Percentiles rank a stretch among this genome's conserved stretches.
Evolutionary conservation across 2,329 filamentous ascomycete genomes (phyloP).

Genomic region (Trichoderma lentiforme): DNA sequence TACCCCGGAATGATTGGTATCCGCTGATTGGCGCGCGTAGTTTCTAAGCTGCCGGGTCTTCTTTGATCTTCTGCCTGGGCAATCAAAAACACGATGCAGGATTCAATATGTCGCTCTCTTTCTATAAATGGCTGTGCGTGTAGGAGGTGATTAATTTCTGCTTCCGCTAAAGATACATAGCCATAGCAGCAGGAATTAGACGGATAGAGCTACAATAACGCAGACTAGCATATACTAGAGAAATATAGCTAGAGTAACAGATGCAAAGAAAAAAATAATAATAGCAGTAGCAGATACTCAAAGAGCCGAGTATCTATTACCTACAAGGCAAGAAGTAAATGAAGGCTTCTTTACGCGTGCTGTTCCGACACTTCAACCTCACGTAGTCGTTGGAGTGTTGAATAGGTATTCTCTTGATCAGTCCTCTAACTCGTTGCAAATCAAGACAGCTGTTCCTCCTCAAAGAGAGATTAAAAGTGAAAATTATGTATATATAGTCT

Average conservation of each 20-base stretch:
- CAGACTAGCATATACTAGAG: background rate
- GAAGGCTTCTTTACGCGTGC: background rate
- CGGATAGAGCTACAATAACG: background rate
- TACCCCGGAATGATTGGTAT: background rate
- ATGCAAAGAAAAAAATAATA: no score
- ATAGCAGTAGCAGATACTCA: background rate
- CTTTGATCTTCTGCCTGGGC: background rate
- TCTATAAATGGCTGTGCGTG: background rate
- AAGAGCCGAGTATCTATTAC: background rate
- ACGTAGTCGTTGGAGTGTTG: background rate
- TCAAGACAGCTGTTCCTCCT: background rate
- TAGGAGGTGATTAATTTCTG: background rate
- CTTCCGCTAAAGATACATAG: background rate
- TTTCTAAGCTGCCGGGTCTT: background rate
- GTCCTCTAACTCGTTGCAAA: background rate
- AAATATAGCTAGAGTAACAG: no score
- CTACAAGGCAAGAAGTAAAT: background rate
- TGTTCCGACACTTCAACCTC: background rate
- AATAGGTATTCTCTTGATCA: background rate
- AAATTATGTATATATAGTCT: background rate
- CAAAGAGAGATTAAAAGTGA: background rate
- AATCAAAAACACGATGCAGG: background rate
- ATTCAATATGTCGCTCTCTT: background rate
- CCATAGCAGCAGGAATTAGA: background rate
- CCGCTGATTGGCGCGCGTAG: background rate